Conservation (phyloP, 2,329 filamentous ascomycete genomes). For the Arthrobotrys sphaeroides region DNA sequence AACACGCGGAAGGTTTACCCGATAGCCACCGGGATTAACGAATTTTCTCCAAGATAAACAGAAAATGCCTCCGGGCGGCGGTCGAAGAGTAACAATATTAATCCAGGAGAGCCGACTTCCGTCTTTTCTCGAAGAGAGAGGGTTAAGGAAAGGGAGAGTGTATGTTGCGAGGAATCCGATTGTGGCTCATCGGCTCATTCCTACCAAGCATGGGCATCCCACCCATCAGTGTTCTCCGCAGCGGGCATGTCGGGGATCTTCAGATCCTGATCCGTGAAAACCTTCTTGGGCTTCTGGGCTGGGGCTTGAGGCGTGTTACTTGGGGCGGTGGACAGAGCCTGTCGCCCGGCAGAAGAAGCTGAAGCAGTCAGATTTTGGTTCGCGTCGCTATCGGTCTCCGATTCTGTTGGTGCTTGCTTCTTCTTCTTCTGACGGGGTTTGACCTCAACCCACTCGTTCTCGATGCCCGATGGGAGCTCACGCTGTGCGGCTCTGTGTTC, state of each 20-base stretch:
- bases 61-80: neutral
- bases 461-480: constrained; percentile 23
- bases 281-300: constrained; percentile 21
- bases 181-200: neutral
- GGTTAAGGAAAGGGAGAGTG: neutral
- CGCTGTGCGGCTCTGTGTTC: constrained; percentile 38
- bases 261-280: constrained; percentile 32
- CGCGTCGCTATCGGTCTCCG: constrained; percentile 50
- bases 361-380: constrained; percentile 39
- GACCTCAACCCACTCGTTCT: constrained; percentile 53
- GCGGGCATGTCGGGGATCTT: constrained; percentile 43
- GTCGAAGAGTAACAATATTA: neutral
- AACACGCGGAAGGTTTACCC: neutral
- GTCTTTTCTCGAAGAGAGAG: neutral
- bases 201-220: constrained; percentile 52
- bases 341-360: constrained; percentile 4
- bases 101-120: neutral
- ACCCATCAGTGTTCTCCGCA: constrained; percentile 27
- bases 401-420: constrained; percentile 45
- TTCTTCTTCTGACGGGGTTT: constrained; percentile 51
- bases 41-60: neutral
- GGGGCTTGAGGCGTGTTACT: constrained; percentile 2
- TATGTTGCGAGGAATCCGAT: neutral
- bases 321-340: neutral
- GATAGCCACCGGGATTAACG: neutral